Conservation (phyloP, 2,329 filamentous ascomycete species). For the Verticillium isaacii region DNA sequence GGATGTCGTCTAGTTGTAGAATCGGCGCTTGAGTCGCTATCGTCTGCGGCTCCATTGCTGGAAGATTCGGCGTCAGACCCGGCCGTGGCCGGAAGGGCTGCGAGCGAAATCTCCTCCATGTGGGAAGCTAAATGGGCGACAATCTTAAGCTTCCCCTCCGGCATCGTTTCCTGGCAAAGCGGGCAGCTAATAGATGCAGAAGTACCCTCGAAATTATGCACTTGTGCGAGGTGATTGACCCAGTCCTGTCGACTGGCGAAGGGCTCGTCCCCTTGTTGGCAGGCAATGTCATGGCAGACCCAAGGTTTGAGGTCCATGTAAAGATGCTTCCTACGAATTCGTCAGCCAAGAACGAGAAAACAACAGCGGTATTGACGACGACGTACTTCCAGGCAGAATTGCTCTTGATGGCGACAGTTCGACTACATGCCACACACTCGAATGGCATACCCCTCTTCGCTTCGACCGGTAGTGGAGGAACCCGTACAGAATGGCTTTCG, state of each 20-base stretch:
- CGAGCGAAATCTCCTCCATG: conserved; percentile 4
- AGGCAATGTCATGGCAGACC: background rate
- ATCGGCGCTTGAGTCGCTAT: background rate
- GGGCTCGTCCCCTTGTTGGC: background rate
- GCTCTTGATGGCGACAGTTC: background rate
- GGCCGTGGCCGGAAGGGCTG: conserved; percentile 28
- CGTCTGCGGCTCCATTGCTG: background rate
- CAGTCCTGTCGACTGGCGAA: background rate
- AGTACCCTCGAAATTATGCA: background rate
- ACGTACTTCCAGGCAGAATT: conserved; percentile 2
- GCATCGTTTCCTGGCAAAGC: background rate
- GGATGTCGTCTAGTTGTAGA: background rate
- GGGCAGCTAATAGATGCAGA: background rate
- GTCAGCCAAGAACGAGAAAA: background rate
- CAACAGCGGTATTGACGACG: background rate
- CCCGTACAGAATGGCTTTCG: background rate
- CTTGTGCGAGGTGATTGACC: background rate
- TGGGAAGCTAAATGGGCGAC: conserved; percentile 1
- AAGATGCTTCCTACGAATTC: background rate
- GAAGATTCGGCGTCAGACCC: conserved; percentile 14
- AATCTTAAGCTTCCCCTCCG: background rate
- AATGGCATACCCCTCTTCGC: background rate
- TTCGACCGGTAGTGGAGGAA: background rate
- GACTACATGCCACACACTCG: background rate
- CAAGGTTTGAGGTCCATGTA: conserved; percentile 2